Conservation (phyloP, 352 stramenopile genomes). For the Phytophthora citrophthora region DNA sequence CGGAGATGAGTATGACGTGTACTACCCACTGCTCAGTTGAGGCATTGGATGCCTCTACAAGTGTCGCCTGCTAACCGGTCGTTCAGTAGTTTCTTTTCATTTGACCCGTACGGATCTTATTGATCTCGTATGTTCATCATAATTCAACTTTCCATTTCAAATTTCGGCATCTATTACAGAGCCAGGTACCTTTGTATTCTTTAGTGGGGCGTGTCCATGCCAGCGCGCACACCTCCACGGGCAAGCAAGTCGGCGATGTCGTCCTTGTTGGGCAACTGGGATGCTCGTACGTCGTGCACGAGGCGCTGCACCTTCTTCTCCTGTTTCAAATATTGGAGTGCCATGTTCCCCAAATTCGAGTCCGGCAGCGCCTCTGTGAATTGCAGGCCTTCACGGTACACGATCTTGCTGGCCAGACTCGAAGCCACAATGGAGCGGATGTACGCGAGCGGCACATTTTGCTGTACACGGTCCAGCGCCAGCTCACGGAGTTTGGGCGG, state of each 20-base stretch:
- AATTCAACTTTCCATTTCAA: neutral
- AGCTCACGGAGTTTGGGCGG: constrained; percentile 94
- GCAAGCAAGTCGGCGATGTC: constrained; percentile 80
- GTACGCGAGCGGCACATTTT: constrained; percentile 95
- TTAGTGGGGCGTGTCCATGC: constrained; percentile 39
- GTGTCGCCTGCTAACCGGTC: neutral
- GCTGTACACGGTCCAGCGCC: constrained; percentile 92
- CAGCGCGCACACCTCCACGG: constrained; percentile 77
- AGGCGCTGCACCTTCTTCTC: constrained; percentile 94
- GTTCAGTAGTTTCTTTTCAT: neutral
- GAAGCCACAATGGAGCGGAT: constrained; percentile 97
- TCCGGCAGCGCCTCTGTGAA: constrained; percentile 95
- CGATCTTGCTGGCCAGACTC: constrained; percentile 96
- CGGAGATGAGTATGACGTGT: neutral
- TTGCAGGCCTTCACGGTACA: constrained; percentile 97
- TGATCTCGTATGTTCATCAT: constrained; percentile 1
- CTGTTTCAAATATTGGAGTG: constrained; percentile 95
- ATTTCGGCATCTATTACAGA: too few relatives aligned
- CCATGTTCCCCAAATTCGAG: constrained; percentile 91
- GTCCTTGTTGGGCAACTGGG: constrained; percentile 56
- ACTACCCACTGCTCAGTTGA: neutral
- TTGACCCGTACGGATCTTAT: neutral
- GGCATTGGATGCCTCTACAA: neutral
- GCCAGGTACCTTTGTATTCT: constrained; percentile 14
- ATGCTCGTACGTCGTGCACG: constrained; percentile 68